Conservation (phyloP, 176 grass and related monocot genomes). For the Ensete glaucum region DNA sequence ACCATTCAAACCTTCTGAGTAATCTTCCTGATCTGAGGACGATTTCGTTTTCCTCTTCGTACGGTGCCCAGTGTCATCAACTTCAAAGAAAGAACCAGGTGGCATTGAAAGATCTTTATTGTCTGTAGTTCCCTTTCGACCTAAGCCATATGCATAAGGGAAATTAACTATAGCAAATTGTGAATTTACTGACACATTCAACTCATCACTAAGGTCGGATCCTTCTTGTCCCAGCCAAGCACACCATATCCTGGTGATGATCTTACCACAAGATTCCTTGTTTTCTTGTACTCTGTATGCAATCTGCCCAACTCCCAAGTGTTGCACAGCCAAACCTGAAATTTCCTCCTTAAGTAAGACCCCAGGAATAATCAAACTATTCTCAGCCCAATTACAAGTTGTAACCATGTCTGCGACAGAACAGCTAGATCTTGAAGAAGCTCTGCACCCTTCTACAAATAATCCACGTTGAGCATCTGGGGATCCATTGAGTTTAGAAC, state of each 20-base stretch:
- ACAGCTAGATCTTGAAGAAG: constrained; percentile 14
- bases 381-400: constrained; percentile 20
- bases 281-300: constrained; percentile 57
- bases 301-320: constrained; percentile 67
- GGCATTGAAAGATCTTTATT: constrained; percentile 47
- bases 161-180: constrained; percentile 76
- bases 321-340: constrained; percentile 45
- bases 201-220: constrained; percentile 1
- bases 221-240: constrained; percentile 71
- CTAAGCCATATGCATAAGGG: constrained; percentile 70
- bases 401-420: constrained; percentile 1
- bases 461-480: neutral
- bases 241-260: constrained; percentile 73
- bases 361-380: constrained; percentile 51
- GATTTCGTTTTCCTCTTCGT: constrained; percentile 78
- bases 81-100: constrained; percentile 73
- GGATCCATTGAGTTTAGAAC: neutral
- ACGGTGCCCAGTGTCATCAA: constrained; percentile 57
- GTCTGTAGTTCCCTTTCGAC: constrained; percentile 56
- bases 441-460: constrained; percentile 9
- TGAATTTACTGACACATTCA: constrained; percentile 31
- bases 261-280: constrained; percentile 37
- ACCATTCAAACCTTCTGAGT: constrained; percentile 48
- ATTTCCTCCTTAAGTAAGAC: constrained; percentile 66
- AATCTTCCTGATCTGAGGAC: constrained; percentile 81